phyloP scores from a whole-genome alignment of 768 basidiomycete genomes.

The Boletus vermiculosoides region DNA sequence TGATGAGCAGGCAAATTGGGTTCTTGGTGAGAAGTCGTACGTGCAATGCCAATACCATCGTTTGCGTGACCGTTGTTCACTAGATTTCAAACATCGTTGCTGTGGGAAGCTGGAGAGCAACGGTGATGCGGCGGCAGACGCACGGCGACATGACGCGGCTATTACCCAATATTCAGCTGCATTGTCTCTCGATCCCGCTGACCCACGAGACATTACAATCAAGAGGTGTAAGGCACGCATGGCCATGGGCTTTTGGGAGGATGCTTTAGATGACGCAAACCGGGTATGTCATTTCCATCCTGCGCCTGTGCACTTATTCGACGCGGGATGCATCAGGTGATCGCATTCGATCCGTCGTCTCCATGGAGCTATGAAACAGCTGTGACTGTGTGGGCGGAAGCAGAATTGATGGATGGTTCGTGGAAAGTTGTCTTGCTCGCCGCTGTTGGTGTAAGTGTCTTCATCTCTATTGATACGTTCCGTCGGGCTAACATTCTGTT shows the following conservation, averaged over 20 bases:
- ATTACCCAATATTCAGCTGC: not conserved
- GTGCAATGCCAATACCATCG: no score
- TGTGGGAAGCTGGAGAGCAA: not conserved
- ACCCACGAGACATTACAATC: not conserved
- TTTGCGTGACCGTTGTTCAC: no score
- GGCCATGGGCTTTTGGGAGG: not conserved
- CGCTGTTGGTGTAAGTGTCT: not conserved
- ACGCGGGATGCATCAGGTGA: not conserved
- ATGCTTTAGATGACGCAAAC: not conserved
- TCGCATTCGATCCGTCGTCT: not conserved
- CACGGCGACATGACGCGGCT: not conserved
- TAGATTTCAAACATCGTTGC: not conserved
- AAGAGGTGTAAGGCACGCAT: not conserved
- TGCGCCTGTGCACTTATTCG: no score
- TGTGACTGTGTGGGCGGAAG: not conserved
- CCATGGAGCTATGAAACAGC: not conserved
- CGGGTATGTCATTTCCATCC: not conserved
- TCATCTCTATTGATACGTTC: no score
- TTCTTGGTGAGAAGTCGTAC: not conserved
- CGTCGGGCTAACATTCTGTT: not conserved
- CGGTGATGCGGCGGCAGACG: not conserved
- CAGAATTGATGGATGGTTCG: not conserved
- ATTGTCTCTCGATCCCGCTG: not conserved
- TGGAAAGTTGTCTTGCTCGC: not conserved
- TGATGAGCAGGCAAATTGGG: not conserved